phyloP scores from a whole-genome alignment of 2,329 filamentous ascomycete species.

The Fusarium brachygibbosum region DNA sequence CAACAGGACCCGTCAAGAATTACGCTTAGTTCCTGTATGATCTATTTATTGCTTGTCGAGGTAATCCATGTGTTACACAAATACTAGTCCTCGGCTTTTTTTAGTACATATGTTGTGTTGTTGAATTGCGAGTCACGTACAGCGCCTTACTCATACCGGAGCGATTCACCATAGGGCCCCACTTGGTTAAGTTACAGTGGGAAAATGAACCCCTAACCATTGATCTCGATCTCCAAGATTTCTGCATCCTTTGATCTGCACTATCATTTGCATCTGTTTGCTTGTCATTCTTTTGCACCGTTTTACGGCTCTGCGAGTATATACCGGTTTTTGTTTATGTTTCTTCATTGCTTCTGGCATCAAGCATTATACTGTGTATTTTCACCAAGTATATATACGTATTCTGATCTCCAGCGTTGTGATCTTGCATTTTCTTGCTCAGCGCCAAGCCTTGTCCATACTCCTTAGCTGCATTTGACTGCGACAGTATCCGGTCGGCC shows the following conservation, averaged over 20 bases:
- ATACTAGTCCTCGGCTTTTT: not conserved
- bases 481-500: not conserved
- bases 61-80: not conserved
- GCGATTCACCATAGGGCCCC: not conserved
- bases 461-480: slow-evolving; percentile 19
- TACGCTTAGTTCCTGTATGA: not conserved
- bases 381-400: not conserved
- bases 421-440: not conserved
- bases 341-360: not conserved
- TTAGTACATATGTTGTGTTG: not conserved
- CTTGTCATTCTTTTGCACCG: slow-evolving; percentile 14
- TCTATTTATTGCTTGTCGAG: no score
- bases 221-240: slow-evolving; percentile 37
- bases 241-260: slow-evolving; percentile 28
- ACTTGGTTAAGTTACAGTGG: slow-evolving; percentile 13
- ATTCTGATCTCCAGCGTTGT: not conserved
- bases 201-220: slow-evolving; percentile 21
- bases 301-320: slow-evolving; percentile 7
- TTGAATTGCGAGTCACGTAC: not conserved
- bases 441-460: slow-evolving; percentile 10
- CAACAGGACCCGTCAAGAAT: not conserved
- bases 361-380: not conserved
- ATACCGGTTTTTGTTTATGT: slow-evolving; percentile 15
- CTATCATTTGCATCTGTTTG: slow-evolving; percentile 15
- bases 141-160: not conserved